Conservation (phyloP, 768 basidiomycete species). For the Podaxis sp. region DNA sequence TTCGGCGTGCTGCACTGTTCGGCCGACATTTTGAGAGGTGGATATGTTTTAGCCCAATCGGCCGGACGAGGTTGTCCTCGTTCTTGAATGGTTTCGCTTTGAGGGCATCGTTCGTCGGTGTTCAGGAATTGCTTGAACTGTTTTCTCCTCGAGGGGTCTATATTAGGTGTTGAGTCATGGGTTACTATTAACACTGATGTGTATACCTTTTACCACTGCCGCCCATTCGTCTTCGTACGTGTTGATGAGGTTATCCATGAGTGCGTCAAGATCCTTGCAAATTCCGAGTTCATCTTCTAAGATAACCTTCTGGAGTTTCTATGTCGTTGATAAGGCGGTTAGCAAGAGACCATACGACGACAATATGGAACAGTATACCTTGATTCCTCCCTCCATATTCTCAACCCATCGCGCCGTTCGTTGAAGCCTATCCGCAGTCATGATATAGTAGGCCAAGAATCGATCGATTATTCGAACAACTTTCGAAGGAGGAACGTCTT, state of each 20-base stretch:
- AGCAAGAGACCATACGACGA: neutral
- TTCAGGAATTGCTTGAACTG: slow-evolving; percentile 68
- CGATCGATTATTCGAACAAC: slow-evolving; percentile 63
- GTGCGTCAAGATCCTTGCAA: slow-evolving; percentile 61
- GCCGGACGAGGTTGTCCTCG: slow-evolving; percentile 64
- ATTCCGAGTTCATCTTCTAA: slow-evolving; percentile 73
- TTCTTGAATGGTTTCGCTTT: slow-evolving; percentile 53
- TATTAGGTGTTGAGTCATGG: neutral
- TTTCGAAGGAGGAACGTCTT: slow-evolving; percentile 59
- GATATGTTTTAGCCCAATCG: slow-evolving; percentile 62
- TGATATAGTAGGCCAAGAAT: slow-evolving; percentile 68
- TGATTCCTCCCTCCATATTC: slow-evolving; percentile 63
- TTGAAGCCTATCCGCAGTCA: slow-evolving; percentile 67
- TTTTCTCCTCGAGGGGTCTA: slow-evolving; percentile 44
- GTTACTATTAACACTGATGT: slow-evolving; percentile 1
- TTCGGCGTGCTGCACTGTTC: slow-evolving; percentile 42
- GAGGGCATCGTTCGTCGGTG: slow-evolving; percentile 44
- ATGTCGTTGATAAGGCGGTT: neutral
- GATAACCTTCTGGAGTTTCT: slow-evolving; percentile 63
- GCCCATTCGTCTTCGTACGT: slow-evolving; percentile 74
- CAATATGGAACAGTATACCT: slow-evolving; percentile 30
- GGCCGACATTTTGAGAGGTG: slow-evolving; percentile 42
- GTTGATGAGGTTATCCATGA: slow-evolving; percentile 64
- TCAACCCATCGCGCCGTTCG: slow-evolving; percentile 77
- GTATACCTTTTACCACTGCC: slow-evolving; percentile 45